Evolutionary conservation across 2,329 filamentous ascomycete genomes (phyloP).

Genomic region (Ilyonectria sp.): DNA sequence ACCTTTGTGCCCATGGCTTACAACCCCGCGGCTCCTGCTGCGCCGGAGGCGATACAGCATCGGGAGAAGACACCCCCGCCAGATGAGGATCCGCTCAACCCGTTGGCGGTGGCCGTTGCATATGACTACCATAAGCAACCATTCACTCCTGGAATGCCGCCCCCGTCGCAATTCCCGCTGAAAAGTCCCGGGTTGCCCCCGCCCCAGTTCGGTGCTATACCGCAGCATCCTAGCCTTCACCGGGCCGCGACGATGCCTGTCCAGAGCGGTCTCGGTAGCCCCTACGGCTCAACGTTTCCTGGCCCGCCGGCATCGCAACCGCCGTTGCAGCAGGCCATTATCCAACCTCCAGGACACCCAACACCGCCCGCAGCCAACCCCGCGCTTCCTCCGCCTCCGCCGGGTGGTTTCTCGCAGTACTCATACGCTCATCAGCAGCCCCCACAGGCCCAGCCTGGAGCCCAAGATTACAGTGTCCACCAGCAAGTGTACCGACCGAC

Average conservation of each 20-base stretch:
- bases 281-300: constrained; percentile 63
- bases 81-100: constrained; percentile 73
- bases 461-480: constrained; percentile 72
- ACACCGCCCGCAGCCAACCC: constrained; percentile 55
- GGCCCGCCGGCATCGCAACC: constrained; percentile 59
- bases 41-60: constrained; percentile 79
- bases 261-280: constrained; percentile 57
- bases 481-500: constrained; percentile 80
- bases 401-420: constrained; percentile 72
- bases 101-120: constrained; percentile 70
- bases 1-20: constrained; percentile 79
- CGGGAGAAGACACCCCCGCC: constrained; percentile 87
- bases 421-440: constrained; percentile 54
- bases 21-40: constrained; percentile 83
- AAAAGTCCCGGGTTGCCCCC: constrained; percentile 59
- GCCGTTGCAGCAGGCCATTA: constrained; percentile 45
- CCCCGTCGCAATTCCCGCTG: constrained; percentile 62
- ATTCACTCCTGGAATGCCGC: constrained; percentile 68
- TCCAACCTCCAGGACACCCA: constrained; percentile 48
- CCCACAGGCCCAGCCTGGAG: constrained; percentile 39
- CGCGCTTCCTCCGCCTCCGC: constrained; percentile 60
- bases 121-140: constrained; percentile 69
- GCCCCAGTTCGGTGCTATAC: constrained; percentile 57
- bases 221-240: constrained; percentile 62
- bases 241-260: constrained; percentile 67